Base-by-base conservation (phyloP, 2,329 filamentous ascomycete species). In the Zasmidium citrigriseum region DNA sequence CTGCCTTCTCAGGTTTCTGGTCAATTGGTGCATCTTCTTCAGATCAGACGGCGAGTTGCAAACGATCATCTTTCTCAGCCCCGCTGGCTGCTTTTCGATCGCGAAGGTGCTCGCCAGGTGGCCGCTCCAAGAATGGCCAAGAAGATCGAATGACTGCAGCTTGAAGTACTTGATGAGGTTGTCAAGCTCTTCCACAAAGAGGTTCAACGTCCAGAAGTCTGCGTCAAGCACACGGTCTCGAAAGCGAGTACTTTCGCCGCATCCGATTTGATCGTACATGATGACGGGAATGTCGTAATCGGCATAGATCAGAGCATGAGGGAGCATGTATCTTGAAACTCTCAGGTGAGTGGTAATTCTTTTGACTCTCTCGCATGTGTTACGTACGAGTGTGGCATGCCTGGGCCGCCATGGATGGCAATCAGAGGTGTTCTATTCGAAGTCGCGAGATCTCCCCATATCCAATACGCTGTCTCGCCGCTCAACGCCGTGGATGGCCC, bases 261-360 rank as follows among this genome's bases (percentile, higher is more conserved):
- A 75, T 18, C 80, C 80, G 47, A 82, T 70, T 60, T 82, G 79
- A 64, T 82, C 80, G 65, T 82, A 82, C 64, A 81, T 76, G 27
- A 82, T 66, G 2, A 82, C 65, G 0, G 80, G 76, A 4, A 73
- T 72, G 25, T 64, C 59, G 58, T 71, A 47, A 67, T 27, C 46
- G 9, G 10, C 46, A 44, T 27, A 16, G 27, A 53, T 45, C 29
- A 53, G 25, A 11, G 46, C 46, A 23, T 25, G 27, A 3, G 5
- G 46, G 22, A 49, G 22, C 46, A 49, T 49, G 9, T 25, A 27
- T 3, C 25, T 41, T 41, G 4, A 11, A 41, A 4, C 7, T n/a
- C n/a, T n/a, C n/a, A n/a, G n/a, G n/a, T n/a, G 7, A 10, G 16
- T 4, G 34, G 34, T 41, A 16, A 41, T 11, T 41, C 34, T 41